Conservation (phyloP, 169 alveolate species). For the Plasmodium cynomolgi region DNA sequence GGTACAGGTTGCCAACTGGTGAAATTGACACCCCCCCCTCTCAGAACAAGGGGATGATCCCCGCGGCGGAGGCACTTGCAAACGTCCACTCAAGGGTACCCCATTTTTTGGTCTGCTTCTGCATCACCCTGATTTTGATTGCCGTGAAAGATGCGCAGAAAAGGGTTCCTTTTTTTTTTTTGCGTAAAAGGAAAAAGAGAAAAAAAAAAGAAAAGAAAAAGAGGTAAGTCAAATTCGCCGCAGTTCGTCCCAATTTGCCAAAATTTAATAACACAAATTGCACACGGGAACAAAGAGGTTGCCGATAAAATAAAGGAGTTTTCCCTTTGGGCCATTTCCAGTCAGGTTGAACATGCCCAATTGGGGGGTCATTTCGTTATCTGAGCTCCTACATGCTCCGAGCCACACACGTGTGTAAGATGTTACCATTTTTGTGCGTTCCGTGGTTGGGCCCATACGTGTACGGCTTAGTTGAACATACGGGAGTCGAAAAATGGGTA, state of each 20-base stretch:
- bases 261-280: neutral
- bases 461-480: neutral
- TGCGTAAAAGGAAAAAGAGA: neutral
- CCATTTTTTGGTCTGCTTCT: neutral
- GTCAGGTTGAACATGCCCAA: neutral
- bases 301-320: neutral
- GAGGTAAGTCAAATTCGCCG: neutral
- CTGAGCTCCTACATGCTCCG: neutral
- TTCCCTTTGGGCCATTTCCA: neutral
- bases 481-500: neutral
- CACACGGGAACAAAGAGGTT: neutral
- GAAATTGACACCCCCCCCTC: neutral
- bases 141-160: neutral
- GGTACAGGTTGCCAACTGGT: neutral
- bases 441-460: neutral
- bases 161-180: neutral
- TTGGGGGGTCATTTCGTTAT: neutral
- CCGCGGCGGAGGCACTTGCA: neutral
- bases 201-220: neutral
- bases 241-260: neutral
- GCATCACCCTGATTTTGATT: neutral
- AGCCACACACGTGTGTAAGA: neutral
- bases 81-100: neutral
- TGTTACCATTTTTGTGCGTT: neutral
- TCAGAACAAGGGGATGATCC: neutral